Percentiles rank a stretch among this genome's conserved stretches.
Conservation (phyloP, 2,329 filamentous ascomycete genomes). For the Trichocomaceae sp. region DNA sequence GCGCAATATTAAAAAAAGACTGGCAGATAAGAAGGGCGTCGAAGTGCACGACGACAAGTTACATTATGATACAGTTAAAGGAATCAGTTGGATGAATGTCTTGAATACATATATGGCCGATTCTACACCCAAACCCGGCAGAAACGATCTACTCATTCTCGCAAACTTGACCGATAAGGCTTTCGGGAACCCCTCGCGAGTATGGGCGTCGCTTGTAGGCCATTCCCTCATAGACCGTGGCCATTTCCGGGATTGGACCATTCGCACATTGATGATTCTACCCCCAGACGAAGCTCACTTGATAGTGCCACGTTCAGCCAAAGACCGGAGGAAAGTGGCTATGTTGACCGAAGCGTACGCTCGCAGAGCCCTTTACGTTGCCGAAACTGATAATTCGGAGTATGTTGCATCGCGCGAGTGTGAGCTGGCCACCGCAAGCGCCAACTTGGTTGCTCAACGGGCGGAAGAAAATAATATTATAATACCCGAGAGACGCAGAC, state of each 20-base stretch:
- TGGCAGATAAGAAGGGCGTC: slow-evolving; percentile 45
- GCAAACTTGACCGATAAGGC: slow-evolving; percentile 54
- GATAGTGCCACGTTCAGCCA: slow-evolving; percentile 56
- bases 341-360: slow-evolving; percentile 53
- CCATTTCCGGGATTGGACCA: slow-evolving; percentile 69
- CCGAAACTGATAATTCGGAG: slow-evolving; percentile 32
- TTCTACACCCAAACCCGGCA: slow-evolving; percentile 46
- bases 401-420: slow-evolving; percentile 22
- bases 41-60: slow-evolving; percentile 33
- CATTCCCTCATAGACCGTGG: slow-evolving; percentile 52
- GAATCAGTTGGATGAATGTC: slow-evolving; percentile 40
- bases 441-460: slow-evolving; percentile 25
- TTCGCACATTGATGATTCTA: slow-evolving; percentile 72
- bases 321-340: slow-evolving; percentile 50
- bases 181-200: slow-evolving; percentile 43
- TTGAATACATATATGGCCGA: slow-evolving; percentile 37
- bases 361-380: slow-evolving; percentile 48
- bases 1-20: slow-evolving; percentile 51
- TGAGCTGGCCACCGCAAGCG: slow-evolving; percentile 20
- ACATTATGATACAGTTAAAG: slow-evolving; percentile 2
- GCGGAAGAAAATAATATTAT: slow-evolving; percentile 23
- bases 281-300: slow-evolving; percentile 53
- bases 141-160: slow-evolving; percentile 70
- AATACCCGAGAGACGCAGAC: slow-evolving; percentile 26
- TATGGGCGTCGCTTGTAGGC: slow-evolving; percentile 49